Evolutionary conservation across 148 eudicot species (phyloP), one percentile per base, ranked within the genome.

Genomic region (Chenopodium suecicum): DNA sequence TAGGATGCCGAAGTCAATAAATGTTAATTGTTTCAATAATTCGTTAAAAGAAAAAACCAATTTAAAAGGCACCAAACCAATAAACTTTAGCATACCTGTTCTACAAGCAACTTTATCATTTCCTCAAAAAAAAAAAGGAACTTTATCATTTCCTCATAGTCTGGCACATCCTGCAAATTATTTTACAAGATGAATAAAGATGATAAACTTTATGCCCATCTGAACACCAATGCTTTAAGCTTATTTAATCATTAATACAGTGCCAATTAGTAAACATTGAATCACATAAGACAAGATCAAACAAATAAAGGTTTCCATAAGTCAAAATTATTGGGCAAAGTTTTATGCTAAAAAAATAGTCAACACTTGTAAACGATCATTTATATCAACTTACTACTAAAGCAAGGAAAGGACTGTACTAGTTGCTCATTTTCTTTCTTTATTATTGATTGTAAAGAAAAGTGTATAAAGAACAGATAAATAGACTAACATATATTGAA

Each of bases 51-150:
- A 82, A 71, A 70, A 27, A 79, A 17, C 27, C 32, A 37, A 58
- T 72, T 23, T 77, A 29, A 37, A 67, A 67, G 73, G 82, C 41
- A 47, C 67, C 46, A 70, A 73, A 52, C 4, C 25, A 62, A 70
- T 69, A 67, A 79, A 47, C 63, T 70, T 78, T 16, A 79, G 63
- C 62, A 77, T 64, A 95, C 99, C 94, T 93, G 91, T 86, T 86
- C 83, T 85, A 93, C 91, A 50, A 91, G 90, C 64, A 71, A 82
- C 83, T 54, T 73, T 79, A 92, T 65, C 86, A 76, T 85, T 86
- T 87, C 81, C 1, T 27, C 29, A 27, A 27, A 27, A 27, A 27
- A 27, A 27, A 27, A 27, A 27, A 27, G 29, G 29, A 27, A 27
- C 29, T 27, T 27, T 27, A 27, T 27, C 29, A 27, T 27, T 27